Conservation (phyloP, 2,329 filamentous ascomycete species). For the Colletotrichum sp. region DNA sequence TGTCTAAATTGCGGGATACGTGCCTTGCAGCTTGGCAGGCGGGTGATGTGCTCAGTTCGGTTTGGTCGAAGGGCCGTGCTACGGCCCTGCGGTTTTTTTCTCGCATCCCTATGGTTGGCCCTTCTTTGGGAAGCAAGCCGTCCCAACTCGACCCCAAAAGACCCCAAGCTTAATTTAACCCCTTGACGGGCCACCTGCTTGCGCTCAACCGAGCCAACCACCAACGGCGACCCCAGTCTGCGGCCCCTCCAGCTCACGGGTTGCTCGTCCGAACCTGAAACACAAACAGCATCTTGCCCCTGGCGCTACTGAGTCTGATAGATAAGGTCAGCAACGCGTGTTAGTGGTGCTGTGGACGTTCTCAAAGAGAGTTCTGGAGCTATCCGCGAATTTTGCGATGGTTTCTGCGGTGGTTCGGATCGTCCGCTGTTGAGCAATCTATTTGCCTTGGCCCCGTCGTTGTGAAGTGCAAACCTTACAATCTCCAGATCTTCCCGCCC, state of each 20-base stretch:
- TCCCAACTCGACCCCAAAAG: not conserved
- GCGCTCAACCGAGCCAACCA: not conserved
- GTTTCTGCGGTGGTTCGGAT: not conserved
- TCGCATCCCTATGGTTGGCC: not conserved
- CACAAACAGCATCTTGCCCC: constrained; percentile 6
- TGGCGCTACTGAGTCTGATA: constrained; percentile 12
- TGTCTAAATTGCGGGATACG: constrained; percentile 21
- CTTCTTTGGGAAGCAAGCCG: not conserved
- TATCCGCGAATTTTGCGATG: not conserved
- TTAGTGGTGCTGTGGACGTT: not conserved
- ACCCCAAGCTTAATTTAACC: constrained; percentile 13
- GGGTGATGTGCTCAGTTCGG: not conserved
- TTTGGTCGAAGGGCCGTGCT: not conserved
- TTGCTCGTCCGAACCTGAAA: constrained; percentile 17
- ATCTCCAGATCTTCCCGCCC: not conserved
- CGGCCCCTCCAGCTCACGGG: not conserved
- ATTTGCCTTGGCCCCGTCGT: not conserved
- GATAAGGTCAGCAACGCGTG: not conserved
- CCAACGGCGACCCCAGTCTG: not conserved
- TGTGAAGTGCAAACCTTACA: not conserved
- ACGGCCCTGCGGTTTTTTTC: not conserved
- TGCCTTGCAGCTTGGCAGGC: constrained; percentile 11
- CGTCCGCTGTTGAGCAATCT: not conserved
- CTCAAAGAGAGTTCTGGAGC: not conserved
- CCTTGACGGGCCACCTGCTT: not conserved